Percentiles rank a stretch among this genome's conserved stretches.
These are phyloP conservation scores for Boletus calvinii DNA, from an alignment of 1,284 basidiomycete genomes.

Conservation along the genomic window DNA sequence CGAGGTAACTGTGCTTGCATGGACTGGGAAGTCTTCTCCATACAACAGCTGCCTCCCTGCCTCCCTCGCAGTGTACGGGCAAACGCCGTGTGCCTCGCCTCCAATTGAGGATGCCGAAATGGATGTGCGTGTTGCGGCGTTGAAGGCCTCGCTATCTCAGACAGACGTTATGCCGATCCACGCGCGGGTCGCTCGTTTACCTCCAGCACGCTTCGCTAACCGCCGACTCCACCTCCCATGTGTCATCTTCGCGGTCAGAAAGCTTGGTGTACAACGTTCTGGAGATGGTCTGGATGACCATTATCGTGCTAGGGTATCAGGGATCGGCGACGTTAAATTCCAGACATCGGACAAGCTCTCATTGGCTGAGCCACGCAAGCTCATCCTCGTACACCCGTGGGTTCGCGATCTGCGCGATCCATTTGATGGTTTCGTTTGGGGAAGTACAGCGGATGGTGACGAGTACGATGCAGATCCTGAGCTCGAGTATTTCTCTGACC, in stretches of 20 bases:
- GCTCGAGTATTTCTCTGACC: too few relatives aligned
- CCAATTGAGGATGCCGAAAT: not conserved
- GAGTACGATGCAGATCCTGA: too few relatives aligned
- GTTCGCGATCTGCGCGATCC: not conserved
- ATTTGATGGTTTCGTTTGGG: not conserved
- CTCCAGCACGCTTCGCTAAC: not conserved
- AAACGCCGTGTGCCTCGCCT: not conserved
- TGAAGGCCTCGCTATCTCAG: not conserved
- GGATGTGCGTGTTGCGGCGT: not conserved
- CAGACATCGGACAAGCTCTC: not conserved
- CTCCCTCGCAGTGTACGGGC: constrained; percentile 10
- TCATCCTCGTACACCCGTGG: not conserved
- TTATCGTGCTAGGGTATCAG: not conserved
- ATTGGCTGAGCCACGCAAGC: not conserved
- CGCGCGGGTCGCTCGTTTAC: not conserved
- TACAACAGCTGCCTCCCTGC: constrained; percentile 19
- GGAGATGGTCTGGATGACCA: not conserved
- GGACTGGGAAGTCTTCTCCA: constrained; percentile 14
- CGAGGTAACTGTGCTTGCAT: constrained; percentile 19
- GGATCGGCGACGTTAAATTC: not conserved
- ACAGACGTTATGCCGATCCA: not conserved
- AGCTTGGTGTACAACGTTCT: not conserved
- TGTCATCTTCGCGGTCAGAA: not conserved
- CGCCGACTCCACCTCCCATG: not conserved
- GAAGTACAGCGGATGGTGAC: not conserved